Conservation (phyloP, 2,329 filamentous ascomycete genomes). For the Alternaria tenuissima region DNA sequence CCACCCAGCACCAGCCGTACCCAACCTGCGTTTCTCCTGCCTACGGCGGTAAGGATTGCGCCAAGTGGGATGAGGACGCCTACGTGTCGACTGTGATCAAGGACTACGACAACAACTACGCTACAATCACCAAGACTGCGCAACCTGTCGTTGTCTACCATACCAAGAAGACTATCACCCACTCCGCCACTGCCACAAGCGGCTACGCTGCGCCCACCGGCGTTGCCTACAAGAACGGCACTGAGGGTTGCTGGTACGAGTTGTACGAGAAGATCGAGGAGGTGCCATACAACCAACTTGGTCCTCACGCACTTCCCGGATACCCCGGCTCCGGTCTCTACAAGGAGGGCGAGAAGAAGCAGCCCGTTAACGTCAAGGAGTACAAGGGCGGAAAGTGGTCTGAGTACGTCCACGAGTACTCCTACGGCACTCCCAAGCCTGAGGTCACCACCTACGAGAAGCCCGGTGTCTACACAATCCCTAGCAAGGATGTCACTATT, state of each 20-base stretch:
- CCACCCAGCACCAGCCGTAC: slow-evolving; percentile 42
- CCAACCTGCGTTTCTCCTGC: slow-evolving; percentile 38
- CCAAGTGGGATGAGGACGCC: slow-evolving; percentile 33
- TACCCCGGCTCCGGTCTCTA: slow-evolving; percentile 43
- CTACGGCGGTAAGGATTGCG: slow-evolving; percentile 26
- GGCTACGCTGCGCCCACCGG: slow-evolving; percentile 22
- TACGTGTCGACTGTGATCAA: slow-evolving; percentile 40
- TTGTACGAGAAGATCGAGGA: slow-evolving; percentile 42
- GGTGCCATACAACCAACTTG: slow-evolving; percentile 40
- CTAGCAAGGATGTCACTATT: slow-evolving; percentile 37
- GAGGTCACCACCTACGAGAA: slow-evolving; percentile 38
- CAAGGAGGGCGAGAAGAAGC: slow-evolving; percentile 30
- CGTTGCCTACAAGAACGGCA: slow-evolving; percentile 22
- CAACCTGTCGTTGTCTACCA: slow-evolving; percentile 41
- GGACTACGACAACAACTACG: slow-evolving; percentile 36
- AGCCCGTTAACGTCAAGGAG: slow-evolving; percentile 41
- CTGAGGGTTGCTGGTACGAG: slow-evolving; percentile 38
- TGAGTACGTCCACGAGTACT: slow-evolving; percentile 30
- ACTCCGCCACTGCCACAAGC: slow-evolving; percentile 26
- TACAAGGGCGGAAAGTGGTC: slow-evolving; percentile 43
- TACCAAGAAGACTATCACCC: slow-evolving; percentile 37
- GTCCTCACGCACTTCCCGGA: slow-evolving; percentile 37
- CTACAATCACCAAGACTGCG: slow-evolving; percentile 38
- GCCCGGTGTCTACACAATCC: slow-evolving; percentile 42
- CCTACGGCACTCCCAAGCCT: slow-evolving; percentile 38